Conservation (phyloP, 495 filamentous ascomycete genomes). For the Xylaria scruposa region DNA sequence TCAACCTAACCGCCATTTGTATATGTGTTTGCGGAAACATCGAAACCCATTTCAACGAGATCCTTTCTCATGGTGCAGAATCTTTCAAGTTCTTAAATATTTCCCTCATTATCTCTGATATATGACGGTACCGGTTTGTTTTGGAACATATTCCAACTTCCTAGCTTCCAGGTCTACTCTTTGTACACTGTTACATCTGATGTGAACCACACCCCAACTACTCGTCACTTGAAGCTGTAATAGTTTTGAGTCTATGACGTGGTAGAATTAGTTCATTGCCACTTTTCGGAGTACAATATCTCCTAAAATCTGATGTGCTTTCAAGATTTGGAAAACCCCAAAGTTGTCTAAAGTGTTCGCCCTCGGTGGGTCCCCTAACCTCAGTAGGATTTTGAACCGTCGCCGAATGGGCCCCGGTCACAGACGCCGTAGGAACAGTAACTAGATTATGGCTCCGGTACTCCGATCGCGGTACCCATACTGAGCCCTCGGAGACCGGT, state of each 20-base stretch:
- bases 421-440: background rate
- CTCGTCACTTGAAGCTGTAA: background rate
- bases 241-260: background rate
- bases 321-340: background rate
- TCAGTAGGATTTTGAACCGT: background rate
- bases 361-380: background rate
- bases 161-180: background rate
- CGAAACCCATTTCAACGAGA: background rate
- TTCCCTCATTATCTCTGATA: background rate
- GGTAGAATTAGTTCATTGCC: background rate
- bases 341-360: background rate
- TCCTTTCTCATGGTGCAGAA: background rate
- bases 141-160: background rate
- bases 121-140: background rate
- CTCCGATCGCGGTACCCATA: conserved; percentile 13
- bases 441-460: conserved; percentile 12
- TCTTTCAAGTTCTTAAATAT: background rate
- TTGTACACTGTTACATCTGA: background rate
- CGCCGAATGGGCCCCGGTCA: background rate
- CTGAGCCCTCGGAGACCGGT: background rate
- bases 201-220: background rate
- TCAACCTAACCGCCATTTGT: background rate
- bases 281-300: background rate
- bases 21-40: background rate
- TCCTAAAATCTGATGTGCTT: background rate